Conservation (phyloP, 2,329 filamentous ascomycete genomes). For the Dactylella cylindrospora region DNA sequence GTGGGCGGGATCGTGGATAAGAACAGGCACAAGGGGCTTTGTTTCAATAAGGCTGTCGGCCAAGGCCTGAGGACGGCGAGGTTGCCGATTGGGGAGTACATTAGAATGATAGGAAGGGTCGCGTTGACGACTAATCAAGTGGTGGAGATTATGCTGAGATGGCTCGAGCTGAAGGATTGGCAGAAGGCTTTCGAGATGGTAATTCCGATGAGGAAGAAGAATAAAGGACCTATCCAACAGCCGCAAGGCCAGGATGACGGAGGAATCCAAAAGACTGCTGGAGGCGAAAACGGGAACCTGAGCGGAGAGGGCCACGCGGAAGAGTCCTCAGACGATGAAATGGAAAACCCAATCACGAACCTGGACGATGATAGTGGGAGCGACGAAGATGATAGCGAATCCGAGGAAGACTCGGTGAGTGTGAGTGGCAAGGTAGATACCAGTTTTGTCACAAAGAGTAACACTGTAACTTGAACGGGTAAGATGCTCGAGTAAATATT, state of each 20-base stretch:
- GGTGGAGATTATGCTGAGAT: slow-evolving; percentile 91
- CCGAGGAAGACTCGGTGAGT: background rate
- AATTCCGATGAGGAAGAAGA: slow-evolving; percentile 78
- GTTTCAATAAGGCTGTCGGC: slow-evolving; percentile 76
- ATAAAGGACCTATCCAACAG: slow-evolving; percentile 66
- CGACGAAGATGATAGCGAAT: slow-evolving; percentile 1
- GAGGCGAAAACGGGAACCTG: too few species aligned
- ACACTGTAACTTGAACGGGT: background rate
- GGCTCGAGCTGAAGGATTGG: slow-evolving; percentile 90
- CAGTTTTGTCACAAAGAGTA: background rate
- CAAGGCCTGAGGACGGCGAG: slow-evolving; percentile 82
- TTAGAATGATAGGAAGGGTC: slow-evolving; percentile 82
- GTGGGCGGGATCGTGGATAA: slow-evolving; percentile 94
- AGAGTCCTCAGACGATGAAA: background rate
- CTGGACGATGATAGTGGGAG: slow-evolving; percentile 2
- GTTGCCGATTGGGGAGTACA: slow-evolving; percentile 90
- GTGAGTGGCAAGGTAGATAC: too few species aligned
- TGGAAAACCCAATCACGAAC: background rate
- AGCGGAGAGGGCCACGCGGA: slow-evolving; percentile 6
- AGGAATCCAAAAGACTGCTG: too few species aligned
- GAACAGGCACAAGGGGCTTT: slow-evolving; percentile 93
- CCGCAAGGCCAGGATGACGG: background rate
- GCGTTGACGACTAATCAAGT: slow-evolving; percentile 95
- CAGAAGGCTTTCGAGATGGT: slow-evolving; percentile 82
- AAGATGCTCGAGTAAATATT: too few species aligned